A percentile compares a stretch with the other conserved stretches of the same genome.
Conservation (phyloP, 1,284 basidiomycete species). For the Ganoderma multipileum region DNA sequence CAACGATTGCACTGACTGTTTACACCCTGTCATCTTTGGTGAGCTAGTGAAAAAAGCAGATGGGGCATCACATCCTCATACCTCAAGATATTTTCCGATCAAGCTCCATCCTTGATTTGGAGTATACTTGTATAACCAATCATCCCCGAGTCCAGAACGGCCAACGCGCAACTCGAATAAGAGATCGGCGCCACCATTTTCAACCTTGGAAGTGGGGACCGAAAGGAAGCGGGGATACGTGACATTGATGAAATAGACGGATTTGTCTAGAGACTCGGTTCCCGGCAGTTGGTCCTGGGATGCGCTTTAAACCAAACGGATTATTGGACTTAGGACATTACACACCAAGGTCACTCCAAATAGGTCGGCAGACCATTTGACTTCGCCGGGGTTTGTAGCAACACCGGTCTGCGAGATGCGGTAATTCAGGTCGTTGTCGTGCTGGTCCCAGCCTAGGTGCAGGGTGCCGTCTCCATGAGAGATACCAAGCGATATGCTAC, state of each 20-base stretch:
- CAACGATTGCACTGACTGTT: slow-evolving; percentile 39
- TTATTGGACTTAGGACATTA: not conserved
- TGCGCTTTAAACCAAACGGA: not conserved
- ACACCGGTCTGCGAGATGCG: slow-evolving; percentile 44
- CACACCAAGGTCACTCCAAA: slow-evolving; percentile 38
- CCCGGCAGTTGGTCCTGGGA: slow-evolving; percentile 46
- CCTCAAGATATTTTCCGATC: slow-evolving; percentile 47
- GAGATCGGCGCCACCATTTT: slow-evolving; percentile 36
- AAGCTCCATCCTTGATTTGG: slow-evolving; percentile 43
- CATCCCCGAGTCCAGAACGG: slow-evolving; percentile 49
- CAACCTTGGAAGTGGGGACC: slow-evolving; percentile 29
- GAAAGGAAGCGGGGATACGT: slow-evolving; percentile 51
- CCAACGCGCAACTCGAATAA: slow-evolving; percentile 50
- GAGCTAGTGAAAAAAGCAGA: not conserved
- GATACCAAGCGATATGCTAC: slow-evolving; percentile 50
- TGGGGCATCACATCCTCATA: not conserved
- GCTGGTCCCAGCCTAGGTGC: slow-evolving; percentile 51
- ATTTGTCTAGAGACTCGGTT: slow-evolving; percentile 44
- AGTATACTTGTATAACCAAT: slow-evolving; percentile 50
- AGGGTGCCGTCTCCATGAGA: slow-evolving; percentile 49
- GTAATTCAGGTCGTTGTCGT: slow-evolving; percentile 49
- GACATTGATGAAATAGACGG: slow-evolving; percentile 45
- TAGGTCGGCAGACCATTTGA: slow-evolving; percentile 37
- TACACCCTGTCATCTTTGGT: slow-evolving; percentile 37
- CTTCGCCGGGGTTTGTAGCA: slow-evolving; percentile 39